These are phyloP conservation scores for Peronosclerospora sorghi DNA, from an alignment of 352 stramenopile species.

Conservation along the genomic window DNA sequence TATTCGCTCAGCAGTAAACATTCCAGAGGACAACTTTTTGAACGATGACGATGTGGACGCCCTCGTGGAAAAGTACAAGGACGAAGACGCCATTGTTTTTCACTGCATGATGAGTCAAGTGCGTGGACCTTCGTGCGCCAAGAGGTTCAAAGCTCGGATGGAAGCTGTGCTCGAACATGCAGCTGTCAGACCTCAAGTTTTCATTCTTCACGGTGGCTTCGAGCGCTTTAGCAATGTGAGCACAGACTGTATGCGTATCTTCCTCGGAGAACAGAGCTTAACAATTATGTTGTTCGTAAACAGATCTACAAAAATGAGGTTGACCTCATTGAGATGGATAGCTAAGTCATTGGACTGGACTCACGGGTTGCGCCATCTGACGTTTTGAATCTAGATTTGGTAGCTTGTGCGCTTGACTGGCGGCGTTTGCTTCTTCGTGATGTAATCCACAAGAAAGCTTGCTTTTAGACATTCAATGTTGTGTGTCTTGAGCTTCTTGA, in stretches of 20 bases:
- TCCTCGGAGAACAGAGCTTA: constrained; percentile 10
- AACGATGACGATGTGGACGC: constrained; percentile 74
- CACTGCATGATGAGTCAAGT: constrained; percentile 86
- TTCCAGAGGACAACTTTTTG: constrained; percentile 69
- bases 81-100: constrained; percentile 62
- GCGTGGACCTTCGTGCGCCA: constrained; percentile 66
- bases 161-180: constrained; percentile 33
- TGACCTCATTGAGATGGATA: constrained; percentile 25
- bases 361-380: neutral
- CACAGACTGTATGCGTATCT: neutral
- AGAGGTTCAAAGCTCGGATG: constrained; percentile 61
- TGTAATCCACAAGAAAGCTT: constrained; percentile 75
- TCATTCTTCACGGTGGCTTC: constrained; percentile 66
- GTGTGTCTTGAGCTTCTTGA: constrained; percentile 58
- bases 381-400: constrained; percentile 21
- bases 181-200: constrained; percentile 36
- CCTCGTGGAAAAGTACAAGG: constrained; percentile 53
- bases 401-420: constrained; percentile 43
- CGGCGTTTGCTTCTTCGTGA: constrained; percentile 70
- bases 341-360: too few relatives aligned
- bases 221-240: constrained; percentile 49
- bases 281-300: constrained; percentile 9
- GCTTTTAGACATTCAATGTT: constrained; percentile 68
- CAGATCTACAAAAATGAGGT: constrained; percentile 41
- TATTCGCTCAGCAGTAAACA: constrained; percentile 67